Conservation (phyloP, 805 yeast species). For the Yarrowia phangngaensis region DNA sequence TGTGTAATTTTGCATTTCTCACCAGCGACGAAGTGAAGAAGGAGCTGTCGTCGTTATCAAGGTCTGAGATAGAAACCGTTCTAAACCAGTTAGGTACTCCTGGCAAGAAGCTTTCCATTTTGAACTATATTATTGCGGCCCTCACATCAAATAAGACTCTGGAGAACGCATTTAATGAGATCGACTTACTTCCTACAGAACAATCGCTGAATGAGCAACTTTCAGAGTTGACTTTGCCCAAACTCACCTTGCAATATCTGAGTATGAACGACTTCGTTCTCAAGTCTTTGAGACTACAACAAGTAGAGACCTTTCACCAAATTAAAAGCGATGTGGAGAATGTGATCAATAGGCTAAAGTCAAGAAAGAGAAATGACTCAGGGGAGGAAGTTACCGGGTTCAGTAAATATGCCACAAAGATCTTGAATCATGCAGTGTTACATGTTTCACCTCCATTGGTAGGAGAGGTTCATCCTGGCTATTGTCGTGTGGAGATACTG, state of each 20-base stretch:
- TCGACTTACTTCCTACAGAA: conserved; percentile 28
- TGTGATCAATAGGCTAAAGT: conserved; percentile 31
- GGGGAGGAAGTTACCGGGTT: conserved; percentile 18
- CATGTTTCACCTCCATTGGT: conserved; percentile 33
- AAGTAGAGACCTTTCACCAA: conserved; percentile 32
- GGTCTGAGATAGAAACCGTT: conserved; percentile 5
- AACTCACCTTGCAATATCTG: conserved; percentile 36
- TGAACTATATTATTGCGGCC: conserved; percentile 6
- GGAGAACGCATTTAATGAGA: conserved; percentile 2
- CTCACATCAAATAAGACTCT: conserved; percentile 11
- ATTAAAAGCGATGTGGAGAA: conserved; percentile 33
- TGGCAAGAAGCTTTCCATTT: conserved; percentile 5
- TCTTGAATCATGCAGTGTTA: conserved; percentile 33
- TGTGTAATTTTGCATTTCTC: conserved; percentile 28
- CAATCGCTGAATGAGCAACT: conserved; percentile 25
- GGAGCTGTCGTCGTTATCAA: conserved; percentile 8
- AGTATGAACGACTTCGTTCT: conserved; percentile 36
- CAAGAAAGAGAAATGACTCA: conserved; percentile 17
- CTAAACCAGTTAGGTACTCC: conserved; percentile 10
- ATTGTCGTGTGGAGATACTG: conserved; percentile 34
- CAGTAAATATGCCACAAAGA: conserved; percentile 30
- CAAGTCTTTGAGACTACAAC: conserved; percentile 32
- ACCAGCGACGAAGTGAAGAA: conserved; percentile 30
- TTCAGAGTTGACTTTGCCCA: conserved; percentile 31
- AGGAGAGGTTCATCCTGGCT: conserved; percentile 33